Evolutionary conservation across 2,329 filamentous ascomycete genomes (phyloP).

Genomic region (Cladophialophora carrionii): DNA sequence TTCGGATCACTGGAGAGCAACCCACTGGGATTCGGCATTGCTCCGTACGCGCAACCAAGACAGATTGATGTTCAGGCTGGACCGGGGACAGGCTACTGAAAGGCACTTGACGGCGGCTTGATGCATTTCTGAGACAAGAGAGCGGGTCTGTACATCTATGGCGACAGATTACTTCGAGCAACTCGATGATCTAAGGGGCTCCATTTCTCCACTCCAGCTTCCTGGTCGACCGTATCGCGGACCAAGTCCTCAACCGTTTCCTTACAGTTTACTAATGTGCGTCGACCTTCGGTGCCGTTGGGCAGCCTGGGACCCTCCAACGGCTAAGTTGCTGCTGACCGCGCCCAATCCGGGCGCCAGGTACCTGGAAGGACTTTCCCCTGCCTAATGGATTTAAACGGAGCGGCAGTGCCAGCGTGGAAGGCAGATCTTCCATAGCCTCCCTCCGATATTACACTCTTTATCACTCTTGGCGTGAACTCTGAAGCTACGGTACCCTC

Average conservation of each 20-base stretch:
- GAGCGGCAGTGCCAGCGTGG: too few species aligned
- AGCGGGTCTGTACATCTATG: not conserved
- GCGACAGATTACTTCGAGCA: not conserved
- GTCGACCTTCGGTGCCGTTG: not conserved
- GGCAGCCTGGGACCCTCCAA: not conserved
- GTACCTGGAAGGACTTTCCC: not conserved
- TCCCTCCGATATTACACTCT: not conserved
- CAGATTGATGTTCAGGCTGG: not conserved
- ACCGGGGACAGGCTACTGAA: slow-evolving; percentile 1
- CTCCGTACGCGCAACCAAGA: not conserved
- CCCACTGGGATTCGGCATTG: not conserved
- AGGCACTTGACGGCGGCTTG: not conserved
- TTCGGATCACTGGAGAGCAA: not conserved
- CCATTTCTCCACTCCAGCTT: not conserved
- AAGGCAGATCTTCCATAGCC: too few species aligned
- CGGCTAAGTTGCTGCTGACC: not conserved
- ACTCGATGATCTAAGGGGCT: not conserved
- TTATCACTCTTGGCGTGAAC: not conserved
- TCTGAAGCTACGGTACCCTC: not conserved
- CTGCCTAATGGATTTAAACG: too few species aligned
- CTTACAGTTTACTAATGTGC: not conserved
- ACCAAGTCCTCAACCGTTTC: not conserved
- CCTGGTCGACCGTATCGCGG: not conserved
- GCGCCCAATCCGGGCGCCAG: too few species aligned
- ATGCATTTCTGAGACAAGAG: not conserved